These are phyloP conservation scores for Pisolithus tinctorius DNA, from an alignment of 768 basidiomycete genomes.

Conservation along the genomic window DNA sequence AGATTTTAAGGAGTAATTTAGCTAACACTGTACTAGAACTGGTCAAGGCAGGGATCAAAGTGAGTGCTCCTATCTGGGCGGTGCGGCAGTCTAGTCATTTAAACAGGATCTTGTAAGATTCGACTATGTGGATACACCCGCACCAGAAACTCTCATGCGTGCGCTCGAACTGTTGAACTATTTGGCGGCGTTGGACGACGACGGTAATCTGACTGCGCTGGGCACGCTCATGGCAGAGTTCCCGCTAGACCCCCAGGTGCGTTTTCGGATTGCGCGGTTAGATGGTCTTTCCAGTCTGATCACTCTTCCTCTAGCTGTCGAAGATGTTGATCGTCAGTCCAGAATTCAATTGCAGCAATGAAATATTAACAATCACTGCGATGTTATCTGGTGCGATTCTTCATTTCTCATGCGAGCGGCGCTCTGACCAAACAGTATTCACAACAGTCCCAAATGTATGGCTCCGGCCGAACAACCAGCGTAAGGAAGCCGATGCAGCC, in stretches of 20 bases:
- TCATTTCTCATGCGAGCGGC: neutral
- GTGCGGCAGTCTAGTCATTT: neutral
- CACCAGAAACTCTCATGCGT: constrained; percentile 95
- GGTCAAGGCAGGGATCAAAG: constrained; percentile 90
- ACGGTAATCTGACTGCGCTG: constrained; percentile 81
- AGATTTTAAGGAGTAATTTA: constrained; percentile 90
- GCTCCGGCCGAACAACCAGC: constrained; percentile 80
- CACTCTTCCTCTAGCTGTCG: constrained; percentile 43
- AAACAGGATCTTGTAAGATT: constrained; percentile 71
- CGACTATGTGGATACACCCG: constrained; percentile 89
- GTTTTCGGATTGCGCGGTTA: constrained; percentile 4
- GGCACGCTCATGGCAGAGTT: constrained; percentile 96
- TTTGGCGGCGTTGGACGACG: constrained; percentile 88
- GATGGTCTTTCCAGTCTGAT: neutral
- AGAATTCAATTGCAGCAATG: constrained; percentile 94
- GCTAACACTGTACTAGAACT: constrained; percentile 91
- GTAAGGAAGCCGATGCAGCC: constrained; percentile 88
- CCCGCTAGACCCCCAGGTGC: constrained; percentile 93
- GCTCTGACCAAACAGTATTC: neutral
- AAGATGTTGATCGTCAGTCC: constrained; percentile 93
- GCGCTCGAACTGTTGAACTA: constrained; percentile 92
- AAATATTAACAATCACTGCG: constrained; percentile 89
- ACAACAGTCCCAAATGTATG: constrained; percentile 79
- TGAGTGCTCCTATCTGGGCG: constrained; percentile 17
- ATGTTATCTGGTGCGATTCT: constrained; percentile 79